These are phyloP conservation scores for Cenchrus purpureus DNA, from an alignment of 176 grass and related monocot species.

Conservation along the genomic window DNA sequence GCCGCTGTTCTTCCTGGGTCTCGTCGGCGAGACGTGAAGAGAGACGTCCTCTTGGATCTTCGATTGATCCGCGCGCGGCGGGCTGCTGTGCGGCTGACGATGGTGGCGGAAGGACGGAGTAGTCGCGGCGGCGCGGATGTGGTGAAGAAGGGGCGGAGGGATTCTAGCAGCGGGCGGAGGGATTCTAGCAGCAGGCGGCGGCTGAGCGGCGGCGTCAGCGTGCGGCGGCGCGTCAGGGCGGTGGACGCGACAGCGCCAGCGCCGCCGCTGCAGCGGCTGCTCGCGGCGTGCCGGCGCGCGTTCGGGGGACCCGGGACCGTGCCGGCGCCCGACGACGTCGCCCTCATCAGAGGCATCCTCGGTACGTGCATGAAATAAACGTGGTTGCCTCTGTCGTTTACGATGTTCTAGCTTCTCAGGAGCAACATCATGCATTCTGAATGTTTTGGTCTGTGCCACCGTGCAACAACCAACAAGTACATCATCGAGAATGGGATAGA, in stretches of 20 bases:
- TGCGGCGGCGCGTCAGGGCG: conserved; percentile 30
- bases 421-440: too few species aligned
- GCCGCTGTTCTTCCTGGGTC: too few species aligned
- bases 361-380: conserved; percentile 26
- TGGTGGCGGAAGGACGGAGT: neutral
- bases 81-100: neutral
- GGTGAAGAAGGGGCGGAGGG: conserved; percentile 13
- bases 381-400: neutral
- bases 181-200: neutral
- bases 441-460: too few species aligned
- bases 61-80: too few species aligned
- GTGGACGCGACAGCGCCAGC: neutral
- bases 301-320: conserved; percentile 66
- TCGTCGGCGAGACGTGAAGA: too few species aligned
- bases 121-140: neutral
- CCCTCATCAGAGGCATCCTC: conserved; percentile 53
- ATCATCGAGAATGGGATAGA: too few species aligned
- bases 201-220: neutral
- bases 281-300: conserved; percentile 65
- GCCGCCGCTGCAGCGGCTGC: conserved; percentile 47
- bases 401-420: too few species aligned
- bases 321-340: conserved; percentile 55
- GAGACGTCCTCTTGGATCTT: too few species aligned
- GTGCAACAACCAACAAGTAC: too few species aligned
- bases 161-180: neutral